Conservation (phyloP, 176 grass and related monocot genomes). For the Juncus inflexus region DNA sequence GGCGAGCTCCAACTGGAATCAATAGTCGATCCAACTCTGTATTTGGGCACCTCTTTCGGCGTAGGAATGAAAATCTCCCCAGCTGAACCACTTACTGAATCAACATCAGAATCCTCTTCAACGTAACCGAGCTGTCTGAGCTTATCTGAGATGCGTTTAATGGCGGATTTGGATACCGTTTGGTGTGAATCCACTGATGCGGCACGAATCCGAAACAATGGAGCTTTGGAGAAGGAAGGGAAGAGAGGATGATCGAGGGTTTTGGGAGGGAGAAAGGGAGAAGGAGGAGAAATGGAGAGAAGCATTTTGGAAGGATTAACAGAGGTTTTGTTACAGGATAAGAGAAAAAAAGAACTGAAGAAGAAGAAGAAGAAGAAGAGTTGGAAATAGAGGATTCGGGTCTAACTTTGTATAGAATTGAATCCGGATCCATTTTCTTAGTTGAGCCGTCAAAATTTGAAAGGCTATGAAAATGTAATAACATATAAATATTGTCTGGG, state of each 20-base stretch:
- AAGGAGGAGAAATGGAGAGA: slow-evolving; percentile 24
- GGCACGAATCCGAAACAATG: slow-evolving; percentile 1
- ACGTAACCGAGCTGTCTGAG: slow-evolving; percentile 75
- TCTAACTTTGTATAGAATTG: no score
- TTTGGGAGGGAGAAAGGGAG: background rate
- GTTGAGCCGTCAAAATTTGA: no score
- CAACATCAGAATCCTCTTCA: slow-evolving; percentile 15
- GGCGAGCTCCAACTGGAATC: slow-evolving; percentile 71
- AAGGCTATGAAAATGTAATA: no score
- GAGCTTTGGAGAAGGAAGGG: slow-evolving; percentile 26
- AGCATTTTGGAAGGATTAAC: slow-evolving; percentile 22
- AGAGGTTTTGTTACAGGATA: slow-evolving; percentile 9
- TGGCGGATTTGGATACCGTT: slow-evolving; percentile 55
- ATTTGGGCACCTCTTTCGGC: slow-evolving; percentile 44
- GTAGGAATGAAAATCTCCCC: slow-evolving; percentile 83
- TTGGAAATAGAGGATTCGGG: background rate
- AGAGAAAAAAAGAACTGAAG: no score
- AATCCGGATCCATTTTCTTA: no score
- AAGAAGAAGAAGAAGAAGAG: background rate
- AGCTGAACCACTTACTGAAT: slow-evolving; percentile 24
- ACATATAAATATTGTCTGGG: no score
- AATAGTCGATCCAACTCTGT: slow-evolving; percentile 61
- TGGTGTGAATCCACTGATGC: slow-evolving; percentile 29
- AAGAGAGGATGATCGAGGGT: slow-evolving; percentile 37
- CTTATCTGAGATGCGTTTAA: slow-evolving; percentile 84